Percentiles rank a stretch among this genome's conserved stretches.
Evolutionary conservation across 208 protist species (phyloP).

Genomic region (Herpetomonas tarakana): DNA sequence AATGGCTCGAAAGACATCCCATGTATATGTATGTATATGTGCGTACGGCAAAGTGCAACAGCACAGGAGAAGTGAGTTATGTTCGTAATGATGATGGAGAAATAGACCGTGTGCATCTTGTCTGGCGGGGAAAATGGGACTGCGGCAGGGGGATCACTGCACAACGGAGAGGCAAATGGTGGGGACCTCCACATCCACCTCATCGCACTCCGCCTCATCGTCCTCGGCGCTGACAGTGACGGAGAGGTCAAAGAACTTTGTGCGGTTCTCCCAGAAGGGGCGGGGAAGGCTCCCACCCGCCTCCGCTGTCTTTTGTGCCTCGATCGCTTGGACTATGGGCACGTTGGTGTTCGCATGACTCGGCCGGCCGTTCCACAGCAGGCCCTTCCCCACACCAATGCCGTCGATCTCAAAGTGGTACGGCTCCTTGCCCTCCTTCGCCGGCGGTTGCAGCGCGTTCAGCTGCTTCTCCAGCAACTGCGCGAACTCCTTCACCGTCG

Average conservation of each 20-base stretch:
- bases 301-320: conserved; percentile 69
- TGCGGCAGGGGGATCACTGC: too few species aligned
- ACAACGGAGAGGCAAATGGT: conserved; percentile 65
- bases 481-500: conserved; percentile 73
- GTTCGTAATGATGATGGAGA: too few species aligned
- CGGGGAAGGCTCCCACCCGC: conserved; percentile 31
- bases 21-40: too few species aligned
- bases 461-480: conserved; percentile 43
- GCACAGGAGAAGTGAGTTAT: too few species aligned
- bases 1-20: too few species aligned
- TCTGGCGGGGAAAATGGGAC: too few species aligned
- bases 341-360: conserved; percentile 74
- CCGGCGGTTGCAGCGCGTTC: conserved; percentile 39
- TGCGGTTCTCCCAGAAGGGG: conserved; percentile 79
- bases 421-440: conserved; percentile 6
- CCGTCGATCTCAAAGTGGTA: conserved; percentile 69
- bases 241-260: conserved; percentile 74
- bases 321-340: conserved; percentile 79
- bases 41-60: too few species aligned
- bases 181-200: conserved; percentile 81
- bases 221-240: conserved; percentile 70
- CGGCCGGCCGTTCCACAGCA: conserved; percentile 77
- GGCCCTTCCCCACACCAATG: conserved; percentile 79
- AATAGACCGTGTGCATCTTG: too few species aligned
- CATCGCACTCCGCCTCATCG: conserved; percentile 71